A percentile compares a stretch with the other conserved stretches of the same genome.
phyloP scores from a whole-genome alignment of 129 eudicot genomes.

The Lonicera japonica region DNA sequence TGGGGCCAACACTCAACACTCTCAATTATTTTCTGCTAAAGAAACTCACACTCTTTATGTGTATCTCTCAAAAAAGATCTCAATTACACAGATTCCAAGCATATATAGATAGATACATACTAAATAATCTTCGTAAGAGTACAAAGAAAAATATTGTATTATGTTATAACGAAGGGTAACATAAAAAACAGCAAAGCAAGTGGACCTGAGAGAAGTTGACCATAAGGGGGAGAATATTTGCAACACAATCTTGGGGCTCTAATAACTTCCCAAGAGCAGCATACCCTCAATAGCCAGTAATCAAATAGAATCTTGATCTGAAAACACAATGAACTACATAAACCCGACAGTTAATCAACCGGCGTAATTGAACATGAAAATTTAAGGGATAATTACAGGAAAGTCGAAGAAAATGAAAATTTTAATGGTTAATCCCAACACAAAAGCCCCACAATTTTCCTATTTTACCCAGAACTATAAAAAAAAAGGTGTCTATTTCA shows the following conservation, averaged over 20 bases:
- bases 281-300: slow-evolving; percentile 99
- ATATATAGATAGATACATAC: no score
- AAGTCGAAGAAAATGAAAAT: background rate
- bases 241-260: slow-evolving; percentile 93
- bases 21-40: no score
- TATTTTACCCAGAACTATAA: background rate
- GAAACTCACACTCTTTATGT: no score
- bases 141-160: no score
- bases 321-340: slow-evolving; percentile 7
- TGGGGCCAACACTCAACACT: no score
- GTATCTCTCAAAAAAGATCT: no score
- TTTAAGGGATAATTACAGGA: background rate
- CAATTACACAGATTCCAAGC: no score
- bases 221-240: slow-evolving; percentile 94
- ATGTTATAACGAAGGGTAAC: no score
- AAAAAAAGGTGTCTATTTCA: background rate
- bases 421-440: background rate
- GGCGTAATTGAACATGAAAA: background rate
- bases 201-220: slow-evolving; percentile 92
- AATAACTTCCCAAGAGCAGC: slow-evolving; percentile 97
- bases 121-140: no score
- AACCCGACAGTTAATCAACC: slow-evolving; percentile 3
- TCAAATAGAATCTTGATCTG: slow-evolving; percentile 99
- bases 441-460: background rate
- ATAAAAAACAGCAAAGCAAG: background rate